Evolutionary conservation across 257 asterid genomes (phyloP), one percentile per base, ranked within the genome.

Genomic region (Nicotiana benthamiana): DNA sequence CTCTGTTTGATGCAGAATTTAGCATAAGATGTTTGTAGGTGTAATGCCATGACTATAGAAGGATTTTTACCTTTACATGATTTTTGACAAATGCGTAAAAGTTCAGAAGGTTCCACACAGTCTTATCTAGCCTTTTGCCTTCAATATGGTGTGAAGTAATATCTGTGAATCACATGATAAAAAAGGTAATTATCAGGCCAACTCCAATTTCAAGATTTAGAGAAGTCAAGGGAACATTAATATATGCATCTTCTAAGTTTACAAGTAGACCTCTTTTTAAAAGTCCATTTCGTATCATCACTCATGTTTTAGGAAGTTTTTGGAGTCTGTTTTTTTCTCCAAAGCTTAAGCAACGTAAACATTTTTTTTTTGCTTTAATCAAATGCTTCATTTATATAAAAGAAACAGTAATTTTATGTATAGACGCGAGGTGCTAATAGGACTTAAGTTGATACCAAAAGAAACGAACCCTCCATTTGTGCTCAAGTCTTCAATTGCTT

Each of bases 381-480:
- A 48, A 48, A 24, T 26, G 40, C 15, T 48, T 74, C 78, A 48
- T 24, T 74, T 74, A 26, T 46, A 6, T 2, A 6, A 24, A 2
- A 48, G 78, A 74, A 74, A 74, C 43, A 48, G 40, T 16, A 15
- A 13, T 24, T 15, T 40, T 48, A 15, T 5, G 4, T 74, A 15
- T 26, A 24, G 9, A 17, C 4, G 16, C 48, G 78, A 48, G 16
- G 1, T 74, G 78, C 17, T 74, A 74, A 74, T 48, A 24, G 22
- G n/a, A 74, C 62, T 56, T 56, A 56, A 18, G 79, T 34, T 46
- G 34, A 56, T 92, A 93, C 99, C 98, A 63, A 93, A 95, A 80
- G 95, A 89, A 72, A 92, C 92, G 81, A 95, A 95, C 76, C 98
- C 99, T 56, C 91, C 95, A 70, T 92, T 92, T 60, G 98, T 95